Percentiles rank a stretch among this genome's conserved stretches.
Conservation (phyloP, 768 basidiomycete species). For the Macrolepiota albuminosa region DNA sequence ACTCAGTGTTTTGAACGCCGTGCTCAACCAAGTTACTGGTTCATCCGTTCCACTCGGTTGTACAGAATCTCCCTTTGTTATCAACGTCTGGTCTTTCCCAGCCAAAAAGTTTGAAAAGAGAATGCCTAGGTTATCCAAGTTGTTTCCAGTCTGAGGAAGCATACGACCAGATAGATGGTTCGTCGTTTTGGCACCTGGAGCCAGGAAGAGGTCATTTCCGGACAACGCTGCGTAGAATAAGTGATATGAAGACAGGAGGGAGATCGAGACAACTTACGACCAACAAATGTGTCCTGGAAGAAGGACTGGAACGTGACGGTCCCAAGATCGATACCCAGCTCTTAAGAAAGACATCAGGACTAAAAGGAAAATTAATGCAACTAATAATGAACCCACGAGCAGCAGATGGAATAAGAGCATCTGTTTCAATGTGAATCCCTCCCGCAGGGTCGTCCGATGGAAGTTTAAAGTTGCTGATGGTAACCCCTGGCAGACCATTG, state of each 20-base stretch:
- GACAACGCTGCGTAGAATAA: conserved; percentile 39
- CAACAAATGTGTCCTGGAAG: conserved; percentile 52
- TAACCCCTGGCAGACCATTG: conserved; percentile 64
- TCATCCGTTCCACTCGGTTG: conserved; percentile 48
- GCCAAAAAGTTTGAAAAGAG: conserved; percentile 66
- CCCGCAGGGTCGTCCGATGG: conserved; percentile 65
- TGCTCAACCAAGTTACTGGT: conserved; percentile 58
- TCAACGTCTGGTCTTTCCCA: conserved; percentile 58
- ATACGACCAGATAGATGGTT: conserved; percentile 62
- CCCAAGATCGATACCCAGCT: conserved; percentile 68
- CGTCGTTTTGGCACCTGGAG: conserved; percentile 39
- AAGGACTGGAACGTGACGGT: conserved; percentile 58
- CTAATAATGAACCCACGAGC: conserved; percentile 42
- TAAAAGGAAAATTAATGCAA: background rate
- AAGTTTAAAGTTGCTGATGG: conserved; percentile 66
- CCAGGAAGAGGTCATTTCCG: conserved; percentile 44
- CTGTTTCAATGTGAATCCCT: conserved; percentile 67
- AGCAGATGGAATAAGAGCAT: conserved; percentile 59
- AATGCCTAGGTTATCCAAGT: conserved; percentile 47
- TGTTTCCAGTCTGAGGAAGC: conserved; percentile 52
- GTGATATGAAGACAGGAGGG: background rate
- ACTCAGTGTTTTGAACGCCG: conserved; percentile 65
- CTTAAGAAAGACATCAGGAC: conserved; percentile 27
- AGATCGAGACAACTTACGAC: conserved; percentile 43
- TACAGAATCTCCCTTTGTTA: conserved; percentile 55